Base-by-base conservation (phyloP, 306 rosid genomes). In the Potentilla sterilis region DNA sequence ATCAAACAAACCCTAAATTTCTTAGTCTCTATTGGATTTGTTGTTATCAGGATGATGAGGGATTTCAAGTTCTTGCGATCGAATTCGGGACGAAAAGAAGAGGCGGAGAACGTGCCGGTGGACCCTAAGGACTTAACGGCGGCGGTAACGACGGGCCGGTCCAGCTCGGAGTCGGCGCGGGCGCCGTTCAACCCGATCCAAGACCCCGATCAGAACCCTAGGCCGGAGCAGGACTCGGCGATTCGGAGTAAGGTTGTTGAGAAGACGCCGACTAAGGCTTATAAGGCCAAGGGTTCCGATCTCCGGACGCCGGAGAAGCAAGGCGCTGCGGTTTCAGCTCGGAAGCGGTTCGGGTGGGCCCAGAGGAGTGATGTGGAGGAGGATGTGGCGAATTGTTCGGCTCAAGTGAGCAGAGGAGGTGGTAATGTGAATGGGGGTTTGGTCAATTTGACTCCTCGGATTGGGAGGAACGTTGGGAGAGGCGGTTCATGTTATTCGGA, bases 271-370 rank as follows among this genome's bases (percentile, higher is more conserved):
- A 79, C 86, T 52, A 94, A 90, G 79, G 63, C 73, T 24, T 40
- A 66, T 10, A 90, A 87, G 67, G 86, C 72, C 42, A 89, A 80
- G 78, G 81, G 62, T 66, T 57, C 87, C 13, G 97, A 92, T 42
- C 88, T 89, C 61, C 97, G 97, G 49, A 92, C 97, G 0, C 97
- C 97, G 57, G 97, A 92, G 70, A 93, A 80, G 85, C 83, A 81
- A 1, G 90, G 89, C 11, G 78, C 85, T 34, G 78, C 87, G 76
- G 47, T 68, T 52, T 73, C 83, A 8, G 76, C 77, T 42, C 88
- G 81, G 70, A 70, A 69, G 6, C 78, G 91, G 47, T 95, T 90
- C 24, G 97, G 92, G 11, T 90, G 97, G 96, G 79, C 87, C 62
- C 89, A 92, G 73, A 95, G 73, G 86, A 85, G 82, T 24, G 98